Evolutionary conservation across 345 rosid species (phyloP), one percentile per base, ranked within the genome.

Genomic region (Rubroshorea leprosula): DNA sequence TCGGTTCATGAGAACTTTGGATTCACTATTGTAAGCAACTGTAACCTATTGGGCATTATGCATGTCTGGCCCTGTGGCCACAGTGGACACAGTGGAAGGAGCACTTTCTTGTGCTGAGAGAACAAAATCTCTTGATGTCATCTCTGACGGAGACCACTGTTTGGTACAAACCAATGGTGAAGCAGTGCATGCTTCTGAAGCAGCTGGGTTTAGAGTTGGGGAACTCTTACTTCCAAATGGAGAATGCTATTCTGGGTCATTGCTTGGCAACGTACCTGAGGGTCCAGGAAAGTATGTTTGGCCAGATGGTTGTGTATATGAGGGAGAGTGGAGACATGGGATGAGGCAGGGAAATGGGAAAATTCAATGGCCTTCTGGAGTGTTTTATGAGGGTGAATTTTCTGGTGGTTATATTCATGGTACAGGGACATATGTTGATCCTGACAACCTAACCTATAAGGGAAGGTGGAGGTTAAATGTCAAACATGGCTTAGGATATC

Each of bases 311-410:
- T 74, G 80, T 43, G 61, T 78, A 46, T 93, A 86, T 55, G 85
- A 83, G 10, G 99, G 99, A 19, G 94, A 93, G 51, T 93, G 99
- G 96, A 82, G 96, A 70, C 76, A 65, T 54, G 97, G 97, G 84
- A 73, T 85, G 89, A 85, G 88, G 68, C 82, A 89, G 62, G 97
- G 97, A 26, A 79, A 5, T 57, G 99, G 99, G 41, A 86, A 80
- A 71, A 74, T 82, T 65, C 70, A 41, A 46, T 93, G 85, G 91
- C 79, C 88, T 69, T 78, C 96, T 14, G 94, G 96, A 64, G 74
- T 85, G 25, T 53, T 62, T 49, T 89, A 85, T 71, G 91, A 86
- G 26, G 99, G 99, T 58, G 99, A 93, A 60, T 89, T 85, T 59
- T 83, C 82, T 19, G 94, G 96, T 17, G 96, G 97, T 46, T 93